Conservation (phyloP, 2,329 filamentous ascomycete species). For the Clarireedia monteithiana region DNA sequence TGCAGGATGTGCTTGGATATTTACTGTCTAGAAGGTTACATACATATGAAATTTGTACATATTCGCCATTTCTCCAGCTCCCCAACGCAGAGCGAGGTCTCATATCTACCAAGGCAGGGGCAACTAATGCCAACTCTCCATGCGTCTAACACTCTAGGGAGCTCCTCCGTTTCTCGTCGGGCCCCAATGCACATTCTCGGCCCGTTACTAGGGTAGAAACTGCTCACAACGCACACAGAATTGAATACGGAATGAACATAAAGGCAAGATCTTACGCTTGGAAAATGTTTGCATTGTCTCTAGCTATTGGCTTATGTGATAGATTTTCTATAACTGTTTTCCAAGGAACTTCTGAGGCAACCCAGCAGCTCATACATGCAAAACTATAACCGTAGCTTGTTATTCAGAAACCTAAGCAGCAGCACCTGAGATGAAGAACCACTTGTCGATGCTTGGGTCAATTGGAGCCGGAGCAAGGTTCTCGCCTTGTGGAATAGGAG, state of each 20-base stretch:
- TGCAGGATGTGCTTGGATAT: not conserved
- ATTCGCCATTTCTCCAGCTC: not conserved
- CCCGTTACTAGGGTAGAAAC: not conserved
- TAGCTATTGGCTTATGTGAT: slow-evolving; percentile 1
- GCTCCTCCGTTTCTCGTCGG: no score
- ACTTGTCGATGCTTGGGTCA: slow-evolving; percentile 97
- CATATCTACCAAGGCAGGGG: not conserved
- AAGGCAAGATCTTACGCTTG: not conserved
- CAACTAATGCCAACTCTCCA: not conserved
- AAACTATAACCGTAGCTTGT: slow-evolving; percentile 4
- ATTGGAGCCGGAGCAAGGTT: slow-evolving; percentile 80
- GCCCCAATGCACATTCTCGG: no score
- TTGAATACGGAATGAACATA: not conserved
- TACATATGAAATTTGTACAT: not conserved
- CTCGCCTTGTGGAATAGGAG: slow-evolving; percentile 71
- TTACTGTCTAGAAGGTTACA: not conserved
- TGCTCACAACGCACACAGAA: not conserved
- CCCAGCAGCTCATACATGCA: slow-evolving; percentile 8
- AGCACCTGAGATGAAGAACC: slow-evolving; percentile 99
- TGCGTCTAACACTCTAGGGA: no score
- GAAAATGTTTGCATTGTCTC: slow-evolving; percentile 1
- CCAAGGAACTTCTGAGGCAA: slow-evolving; percentile 11
- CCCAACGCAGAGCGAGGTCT: not conserved
- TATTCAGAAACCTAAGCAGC: slow-evolving; percentile 53
- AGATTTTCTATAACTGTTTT: slow-evolving; percentile 9